Evolutionary conservation across 768 basidiomycete genomes (phyloP).

Genomic region (Heimioporus sp.): DNA sequence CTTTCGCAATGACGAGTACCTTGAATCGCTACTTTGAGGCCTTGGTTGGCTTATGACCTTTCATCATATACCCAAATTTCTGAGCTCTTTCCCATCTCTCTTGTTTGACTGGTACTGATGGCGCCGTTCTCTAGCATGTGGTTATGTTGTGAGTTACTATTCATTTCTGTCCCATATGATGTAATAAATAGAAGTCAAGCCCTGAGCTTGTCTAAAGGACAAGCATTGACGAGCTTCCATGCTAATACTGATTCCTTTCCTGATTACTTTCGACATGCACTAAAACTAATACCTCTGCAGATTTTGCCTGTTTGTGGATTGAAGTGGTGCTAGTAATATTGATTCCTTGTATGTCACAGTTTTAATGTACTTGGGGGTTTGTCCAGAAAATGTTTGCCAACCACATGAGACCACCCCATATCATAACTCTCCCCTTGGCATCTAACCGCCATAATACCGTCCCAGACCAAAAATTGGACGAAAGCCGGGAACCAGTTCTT

Average conservation of each 20-base stretch:
- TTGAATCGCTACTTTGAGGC: conserved; percentile 90
- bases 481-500: conserved; percentile 18
- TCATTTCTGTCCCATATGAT: conserved; percentile 43
- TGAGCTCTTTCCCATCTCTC: conserved; percentile 41
- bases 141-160: conserved; percentile 34
- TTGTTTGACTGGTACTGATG: conserved; percentile 12
- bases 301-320: background rate
- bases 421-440: conserved; percentile 39
- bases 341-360: conserved; percentile 2
- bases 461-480: conserved; percentile 30
- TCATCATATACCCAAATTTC: conserved; percentile 91
- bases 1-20: conserved; percentile 55
- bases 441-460: conserved; percentile 36
- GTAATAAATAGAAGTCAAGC: conserved; percentile 89
- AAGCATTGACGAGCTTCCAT: conserved; percentile 77
- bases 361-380: conserved; percentile 19
- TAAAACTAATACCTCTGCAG: conserved; percentile 14
- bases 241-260: conserved; percentile 72
- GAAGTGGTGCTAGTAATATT: background rate
- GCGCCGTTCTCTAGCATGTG: background rate
- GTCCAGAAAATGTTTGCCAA: conserved; percentile 60
- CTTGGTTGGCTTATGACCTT: conserved; percentile 58
- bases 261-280: conserved; percentile 8
- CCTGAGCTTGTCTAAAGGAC: conserved; percentile 76
- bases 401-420: conserved; percentile 57